Base-by-base conservation (phyloP, 306 rosid genomes). In the Fagus crenata region DNA sequence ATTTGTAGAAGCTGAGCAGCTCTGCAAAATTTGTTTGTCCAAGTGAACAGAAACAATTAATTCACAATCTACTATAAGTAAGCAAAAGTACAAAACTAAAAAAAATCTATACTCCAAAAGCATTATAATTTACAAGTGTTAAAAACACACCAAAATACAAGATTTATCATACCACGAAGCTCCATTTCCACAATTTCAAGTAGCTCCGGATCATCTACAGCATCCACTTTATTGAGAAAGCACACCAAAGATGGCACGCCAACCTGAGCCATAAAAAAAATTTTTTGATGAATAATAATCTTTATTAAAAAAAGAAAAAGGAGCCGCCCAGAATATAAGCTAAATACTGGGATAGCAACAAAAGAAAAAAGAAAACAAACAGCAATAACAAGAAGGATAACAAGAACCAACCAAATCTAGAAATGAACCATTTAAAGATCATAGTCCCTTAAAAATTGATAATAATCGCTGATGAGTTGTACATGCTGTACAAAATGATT, bases 181-280 rank as follows among this genome's bases (percentile, higher is more conserved):
- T 95, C 99, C 99, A 95, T 95, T 85, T 95, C 99, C 33, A 95
- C 99, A 74, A 95, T 96, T 79, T 95, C 99, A 71, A 95, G 76
- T 86, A 95, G 64, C 83, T 95, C 97, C 40, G 86, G 89, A 86
- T 95, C 99, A 79, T 92, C 98, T 12, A 95, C 93, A 13, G 92
- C 98, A 32, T 95, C 99, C 65, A 92, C 93, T 91, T 95, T 95
- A 83, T 95, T 95, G 69, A 95, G 71, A 77, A 95, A 95, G 76
- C 99, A 95, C 79, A 95, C 99, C 75, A 95, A 97, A 22, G 99
- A 90, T 41, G 99, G 99, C 80, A 95, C 99, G 42, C 99, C 99
- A 81, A 92, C 97, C 99, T 92, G 85, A 46, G 51, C 51, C 35
- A 69, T n/a, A 4, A 64, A 87, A 75, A 72, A 69, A 77, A 22